These are phyloP conservation scores for Gossypium australe DNA, from an alignment of 345 rosid species.

Conservation along the genomic window DNA sequence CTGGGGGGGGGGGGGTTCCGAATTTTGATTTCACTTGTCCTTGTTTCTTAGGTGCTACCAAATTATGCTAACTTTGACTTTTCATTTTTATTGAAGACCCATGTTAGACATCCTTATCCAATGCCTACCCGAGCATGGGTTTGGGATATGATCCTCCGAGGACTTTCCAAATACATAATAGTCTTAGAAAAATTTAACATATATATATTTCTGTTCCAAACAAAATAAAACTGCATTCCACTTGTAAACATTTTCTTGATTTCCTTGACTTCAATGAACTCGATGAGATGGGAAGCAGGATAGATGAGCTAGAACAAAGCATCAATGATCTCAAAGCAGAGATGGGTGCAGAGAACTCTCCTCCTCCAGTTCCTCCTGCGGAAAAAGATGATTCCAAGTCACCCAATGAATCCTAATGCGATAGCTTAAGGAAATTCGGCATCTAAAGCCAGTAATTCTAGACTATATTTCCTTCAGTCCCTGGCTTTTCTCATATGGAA, in stretches of 20 bases:
- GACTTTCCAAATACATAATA: background rate
- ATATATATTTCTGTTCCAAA: background rate
- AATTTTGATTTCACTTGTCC: background rate
- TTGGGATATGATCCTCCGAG: background rate
- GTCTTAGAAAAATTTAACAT: no score
- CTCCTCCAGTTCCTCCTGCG: conserved; percentile 45
- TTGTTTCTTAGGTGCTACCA: background rate
- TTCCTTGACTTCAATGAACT: conserved; percentile 68
- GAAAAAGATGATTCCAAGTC: conserved; percentile 52
- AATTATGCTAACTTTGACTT: background rate
- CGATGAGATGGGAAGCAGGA: conserved; percentile 87
- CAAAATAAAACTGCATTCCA: background rate
- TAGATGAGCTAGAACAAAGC: conserved; percentile 84
- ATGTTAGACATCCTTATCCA: background rate
- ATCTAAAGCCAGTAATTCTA: background rate
- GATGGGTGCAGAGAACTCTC: conserved; percentile 73
- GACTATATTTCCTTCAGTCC: background rate
- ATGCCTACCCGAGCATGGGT: background rate
- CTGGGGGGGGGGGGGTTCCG: no score
- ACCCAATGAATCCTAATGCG: conserved; percentile 29
- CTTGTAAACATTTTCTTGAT: conserved; percentile 8
- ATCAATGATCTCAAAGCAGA: conserved; percentile 70
- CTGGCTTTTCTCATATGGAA: background rate
- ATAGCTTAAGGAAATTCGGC: background rate
- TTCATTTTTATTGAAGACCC: background rate